phyloP scores from a whole-genome alignment of 768 basidiomycete genomes.

The Tulasnella sp. region DNA sequence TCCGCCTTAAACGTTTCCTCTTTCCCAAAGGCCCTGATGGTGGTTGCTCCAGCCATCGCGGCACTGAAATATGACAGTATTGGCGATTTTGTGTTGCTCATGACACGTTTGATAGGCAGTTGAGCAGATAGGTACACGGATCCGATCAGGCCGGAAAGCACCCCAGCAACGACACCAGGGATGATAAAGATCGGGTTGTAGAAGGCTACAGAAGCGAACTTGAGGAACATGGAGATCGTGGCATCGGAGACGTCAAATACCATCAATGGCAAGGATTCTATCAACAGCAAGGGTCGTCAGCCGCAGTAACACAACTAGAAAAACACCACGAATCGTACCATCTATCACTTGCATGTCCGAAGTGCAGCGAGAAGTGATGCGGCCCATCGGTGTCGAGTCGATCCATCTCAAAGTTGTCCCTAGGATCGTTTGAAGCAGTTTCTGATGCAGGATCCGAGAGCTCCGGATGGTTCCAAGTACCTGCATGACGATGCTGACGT shows the following conservation, averaged over 20 bases:
- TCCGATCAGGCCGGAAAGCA: constrained; percentile 25
- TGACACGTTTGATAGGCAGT: constrained; percentile 29
- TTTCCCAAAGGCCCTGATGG: constrained; percentile 30
- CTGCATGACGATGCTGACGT: constrained; percentile 31
- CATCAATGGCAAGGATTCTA: not conserved
- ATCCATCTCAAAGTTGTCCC: constrained; percentile 39
- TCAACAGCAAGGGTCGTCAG: not conserved
- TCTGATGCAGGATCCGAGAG: constrained; percentile 40
- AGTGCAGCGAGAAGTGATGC: constrained; percentile 22
- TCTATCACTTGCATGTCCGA: constrained; percentile 17
- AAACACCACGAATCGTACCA: not conserved
- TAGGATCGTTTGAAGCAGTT: constrained; percentile 42
- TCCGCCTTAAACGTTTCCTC: constrained; percentile 25
- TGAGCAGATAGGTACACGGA: constrained; percentile 31
- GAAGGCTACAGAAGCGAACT: constrained; percentile 18
- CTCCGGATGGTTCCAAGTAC: constrained; percentile 42
- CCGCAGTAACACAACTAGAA: not conserved
- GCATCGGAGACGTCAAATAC: not conserved
- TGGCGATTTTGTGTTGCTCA: constrained; percentile 28
- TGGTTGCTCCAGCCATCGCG: constrained; percentile 25
- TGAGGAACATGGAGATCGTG: constrained; percentile 18
- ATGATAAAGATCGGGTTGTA: constrained; percentile 19
- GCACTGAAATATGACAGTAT: constrained; percentile 30
- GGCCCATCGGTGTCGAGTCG: constrained; percentile 21
- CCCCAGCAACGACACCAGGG: constrained; percentile 18